Percentiles rank a stretch among this genome's conserved stretches.
phyloP scores from a whole-genome alignment of 306 rosid species.

The Lagenaria siceraria region DNA sequence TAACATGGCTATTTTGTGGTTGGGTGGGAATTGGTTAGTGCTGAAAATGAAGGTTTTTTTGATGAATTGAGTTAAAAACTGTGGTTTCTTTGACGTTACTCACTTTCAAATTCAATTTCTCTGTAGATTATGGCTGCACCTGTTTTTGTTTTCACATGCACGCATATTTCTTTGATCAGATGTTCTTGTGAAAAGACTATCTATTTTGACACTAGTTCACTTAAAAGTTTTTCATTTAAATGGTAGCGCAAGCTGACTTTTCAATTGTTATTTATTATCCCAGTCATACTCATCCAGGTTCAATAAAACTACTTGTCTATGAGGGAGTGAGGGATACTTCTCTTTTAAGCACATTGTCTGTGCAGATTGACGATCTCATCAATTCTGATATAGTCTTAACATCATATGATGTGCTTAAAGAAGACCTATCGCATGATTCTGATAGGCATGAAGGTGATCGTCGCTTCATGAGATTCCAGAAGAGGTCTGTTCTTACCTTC shows the following conservation, averaged over 20 bases:
- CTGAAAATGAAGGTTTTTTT: neutral
- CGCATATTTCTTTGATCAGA: neutral
- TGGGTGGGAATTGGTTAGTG: neutral
- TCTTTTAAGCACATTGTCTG: constrained; percentile 34
- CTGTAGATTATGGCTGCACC: neutral
- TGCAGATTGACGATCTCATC: constrained; percentile 54
- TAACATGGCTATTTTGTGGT: too few species aligned
- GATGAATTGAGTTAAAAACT: neutral
- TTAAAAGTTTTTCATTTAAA: neutral
- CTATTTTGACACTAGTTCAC: neutral
- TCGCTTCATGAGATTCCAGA: constrained; percentile 74
- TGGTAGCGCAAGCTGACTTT: constrained; percentile 20
- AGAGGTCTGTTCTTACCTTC: constrained; percentile 42
- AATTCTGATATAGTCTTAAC: constrained; percentile 78
- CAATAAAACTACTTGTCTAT: constrained; percentile 63
- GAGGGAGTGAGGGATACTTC: constrained; percentile 73
- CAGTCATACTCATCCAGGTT: constrained; percentile 76
- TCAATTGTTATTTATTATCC: constrained; percentile 19
- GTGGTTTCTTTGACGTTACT: neutral
- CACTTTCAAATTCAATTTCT: neutral
- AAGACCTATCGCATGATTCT: constrained; percentile 82
- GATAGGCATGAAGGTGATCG: constrained; percentile 94
- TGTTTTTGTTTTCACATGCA: neutral
- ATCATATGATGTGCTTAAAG: constrained; percentile 86
- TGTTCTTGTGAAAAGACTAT: neutral